Evolutionary conservation across 2,329 filamentous ascomycete species (phyloP), one percentile per base, ranked within the genome.

Genomic region (Talaromyces sp.): DNA sequence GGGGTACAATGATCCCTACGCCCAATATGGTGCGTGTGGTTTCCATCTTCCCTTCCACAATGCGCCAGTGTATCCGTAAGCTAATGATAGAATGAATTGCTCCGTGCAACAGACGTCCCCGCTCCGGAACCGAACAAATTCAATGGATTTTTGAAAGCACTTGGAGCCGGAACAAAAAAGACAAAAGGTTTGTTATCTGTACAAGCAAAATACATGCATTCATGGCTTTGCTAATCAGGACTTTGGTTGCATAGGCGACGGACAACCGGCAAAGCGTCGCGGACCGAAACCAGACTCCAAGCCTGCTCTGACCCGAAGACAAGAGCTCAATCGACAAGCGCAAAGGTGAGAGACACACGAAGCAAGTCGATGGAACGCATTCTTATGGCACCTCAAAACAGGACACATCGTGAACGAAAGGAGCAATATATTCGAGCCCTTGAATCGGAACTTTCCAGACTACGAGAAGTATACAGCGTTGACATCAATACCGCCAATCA

Each of bases 271-370:
- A 2, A 99, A 98, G 80, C 88, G 92, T 70, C 88, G 95, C 77
- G 95, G 95, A 1, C 95, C 95, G 0, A 98, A 98, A 76, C 95
- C 95, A 22, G 95, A 98, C 77, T 96, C 91, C 82, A 97, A 96
- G 75, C 95, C 95, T 19, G 94, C 95, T 52, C 81, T 97, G 72
- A 98, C 94, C 22, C 86, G 94, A 68, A 87, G 94, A 69, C 95
- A 98, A 75, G 94, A 98, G 78, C 82, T 98, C 67, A 98, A 98
- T 75, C 87, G 95, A 68, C 94, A 98, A 80, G 95, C 95, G 35
- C 95, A 98, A 79, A 90, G 93, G 93, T 96, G 86, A 71, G 79
- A 63, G 16, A 9, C 11, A 9, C 11, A 16, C 10, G 39, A 60
- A 41, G 70, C 59, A 49, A 47, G 31, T 52, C 52, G 33, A 59